phyloP scores from a whole-genome alignment of 805 yeast genomes.

The Ogataea saltuana region DNA sequence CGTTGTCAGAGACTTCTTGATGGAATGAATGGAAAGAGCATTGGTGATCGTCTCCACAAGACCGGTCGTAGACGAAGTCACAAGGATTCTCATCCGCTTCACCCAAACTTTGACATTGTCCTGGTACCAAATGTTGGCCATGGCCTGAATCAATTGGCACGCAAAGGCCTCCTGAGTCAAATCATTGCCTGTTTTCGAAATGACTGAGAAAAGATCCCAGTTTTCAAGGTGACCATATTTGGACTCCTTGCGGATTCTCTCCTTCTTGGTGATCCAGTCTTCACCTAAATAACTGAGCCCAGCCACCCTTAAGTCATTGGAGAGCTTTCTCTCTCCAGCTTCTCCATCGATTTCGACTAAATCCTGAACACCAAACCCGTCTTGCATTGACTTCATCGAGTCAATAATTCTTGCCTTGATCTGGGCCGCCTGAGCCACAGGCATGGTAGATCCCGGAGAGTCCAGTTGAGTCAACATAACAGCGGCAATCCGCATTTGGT shows the following conservation, averaged over 20 bases:
- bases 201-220: conserved; percentile 95
- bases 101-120: conserved; percentile 82
- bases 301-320: conserved; percentile 87
- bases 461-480: conserved; percentile 92
- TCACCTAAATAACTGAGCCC: conserved; percentile 80
- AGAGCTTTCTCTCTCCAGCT: conserved; percentile 89
- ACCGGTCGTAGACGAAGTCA: conserved; percentile 89
- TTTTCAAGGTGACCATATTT: conserved; percentile 82
- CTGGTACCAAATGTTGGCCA: conserved; percentile 80
- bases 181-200: conserved; percentile 95
- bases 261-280: conserved; percentile 86
- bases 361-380: conserved; percentile 57
- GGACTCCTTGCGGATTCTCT: conserved; percentile 75
- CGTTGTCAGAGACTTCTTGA: conserved; percentile 87
- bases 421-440: conserved; percentile 61
- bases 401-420: conserved; percentile 70
- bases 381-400: conserved; percentile 76
- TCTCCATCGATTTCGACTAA: conserved; percentile 57
- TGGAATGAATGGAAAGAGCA: conserved; percentile 91
- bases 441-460: conserved; percentile 47
- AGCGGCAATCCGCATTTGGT: conserved; percentile 95
- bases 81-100: conserved; percentile 85
- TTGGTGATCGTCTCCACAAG: conserved; percentile 94
- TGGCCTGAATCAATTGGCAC: conserved; percentile 86
- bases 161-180: conserved; percentile 97